A percentile compares a stretch with the other conserved stretches of the same genome.
phyloP scores from a whole-genome alignment of 2,329 filamentous ascomycete genomes.

The Pezicula radicicola region DNA sequence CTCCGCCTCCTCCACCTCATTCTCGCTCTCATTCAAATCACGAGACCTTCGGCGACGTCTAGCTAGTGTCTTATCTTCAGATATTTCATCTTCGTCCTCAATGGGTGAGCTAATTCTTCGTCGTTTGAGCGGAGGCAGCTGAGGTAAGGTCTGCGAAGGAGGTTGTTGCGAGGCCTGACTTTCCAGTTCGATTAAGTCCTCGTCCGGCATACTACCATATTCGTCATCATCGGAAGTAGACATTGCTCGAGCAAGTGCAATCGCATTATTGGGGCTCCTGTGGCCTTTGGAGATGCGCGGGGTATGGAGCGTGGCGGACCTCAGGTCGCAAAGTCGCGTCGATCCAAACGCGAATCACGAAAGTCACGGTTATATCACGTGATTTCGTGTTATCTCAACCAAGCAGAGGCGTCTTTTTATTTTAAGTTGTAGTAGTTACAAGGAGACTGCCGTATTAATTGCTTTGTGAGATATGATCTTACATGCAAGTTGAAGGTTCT shows the following conservation, averaged over 20 bases:
- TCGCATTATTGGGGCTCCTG: not conserved
- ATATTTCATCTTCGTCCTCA: constrained; percentile 3
- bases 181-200: constrained; percentile 60
- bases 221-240: constrained; percentile 46
- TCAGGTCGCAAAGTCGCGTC: too few species aligned
- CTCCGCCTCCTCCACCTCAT: constrained; percentile 15
- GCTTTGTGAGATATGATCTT: too few species aligned
- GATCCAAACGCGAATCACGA: too few species aligned
- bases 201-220: constrained; percentile 64
- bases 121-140: constrained; percentile 32
- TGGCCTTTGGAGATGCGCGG: not conserved
- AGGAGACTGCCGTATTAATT: too few species aligned
- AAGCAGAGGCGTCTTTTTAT: too few species aligned
- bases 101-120: constrained; percentile 21
- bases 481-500: too few species aligned
- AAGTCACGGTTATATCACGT: too few species aligned
- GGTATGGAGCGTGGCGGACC: not conserved
- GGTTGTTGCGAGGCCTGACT: constrained; percentile 40
- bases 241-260: not conserved
- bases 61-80: constrained; percentile 9
- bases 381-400: too few species aligned
- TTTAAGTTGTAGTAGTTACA: too few species aligned
- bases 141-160: constrained; percentile 21
- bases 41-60: constrained; percentile 10
- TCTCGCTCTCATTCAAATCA: constrained; percentile 8